phyloP scores from a whole-genome alignment of 2,329 filamentous ascomycete species.

The Biscogniauxia sp. region DNA sequence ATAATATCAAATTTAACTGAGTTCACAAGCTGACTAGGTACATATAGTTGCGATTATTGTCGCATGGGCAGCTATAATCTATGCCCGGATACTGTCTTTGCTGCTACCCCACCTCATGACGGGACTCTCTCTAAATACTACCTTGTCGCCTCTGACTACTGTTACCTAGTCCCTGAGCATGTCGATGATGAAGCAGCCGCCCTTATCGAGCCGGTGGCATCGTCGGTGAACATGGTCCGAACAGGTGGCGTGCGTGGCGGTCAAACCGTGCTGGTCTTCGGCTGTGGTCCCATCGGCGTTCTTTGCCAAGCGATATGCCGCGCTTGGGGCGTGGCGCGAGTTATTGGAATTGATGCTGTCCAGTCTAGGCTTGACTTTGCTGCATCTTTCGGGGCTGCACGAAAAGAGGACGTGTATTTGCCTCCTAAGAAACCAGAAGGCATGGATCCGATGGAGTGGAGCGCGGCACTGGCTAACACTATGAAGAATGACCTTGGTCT shows the following conservation, averaged over 20 bases:
- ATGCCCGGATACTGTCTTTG: slow-evolving; percentile 44
- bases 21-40: background rate
- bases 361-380: slow-evolving; percentile 42
- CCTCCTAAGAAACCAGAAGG: slow-evolving; percentile 23
- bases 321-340: slow-evolving; percentile 42
- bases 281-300: slow-evolving; percentile 49
- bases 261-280: slow-evolving; percentile 47
- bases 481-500: slow-evolving; percentile 37
- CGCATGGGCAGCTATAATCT: slow-evolving; percentile 40
- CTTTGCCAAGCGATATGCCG: slow-evolving; percentile 46
- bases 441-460: slow-evolving; percentile 35
- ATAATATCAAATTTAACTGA: too few relatives aligned
- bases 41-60: slow-evolving; percentile 40
- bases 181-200: slow-evolving; percentile 51
- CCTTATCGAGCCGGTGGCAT: slow-evolving; percentile 50
- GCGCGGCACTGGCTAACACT: slow-evolving; percentile 37
- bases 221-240: slow-evolving; percentile 47
- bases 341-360: slow-evolving; percentile 47
- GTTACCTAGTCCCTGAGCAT: slow-evolving; percentile 43
- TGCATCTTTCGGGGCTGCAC: slow-evolving; percentile 38
- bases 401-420: slow-evolving; percentile 38
- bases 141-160: slow-evolving; percentile 44
- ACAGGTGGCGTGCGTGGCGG: slow-evolving; percentile 38
- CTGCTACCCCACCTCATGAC: slow-evolving; percentile 48
- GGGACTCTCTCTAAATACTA: slow-evolving; percentile 51